Percentiles rank a stretch among this genome's conserved stretches.
Evolutionary conservation across 345 rosid genomes (phyloP).

Genomic region (Gossypium longicalyx): DNA sequence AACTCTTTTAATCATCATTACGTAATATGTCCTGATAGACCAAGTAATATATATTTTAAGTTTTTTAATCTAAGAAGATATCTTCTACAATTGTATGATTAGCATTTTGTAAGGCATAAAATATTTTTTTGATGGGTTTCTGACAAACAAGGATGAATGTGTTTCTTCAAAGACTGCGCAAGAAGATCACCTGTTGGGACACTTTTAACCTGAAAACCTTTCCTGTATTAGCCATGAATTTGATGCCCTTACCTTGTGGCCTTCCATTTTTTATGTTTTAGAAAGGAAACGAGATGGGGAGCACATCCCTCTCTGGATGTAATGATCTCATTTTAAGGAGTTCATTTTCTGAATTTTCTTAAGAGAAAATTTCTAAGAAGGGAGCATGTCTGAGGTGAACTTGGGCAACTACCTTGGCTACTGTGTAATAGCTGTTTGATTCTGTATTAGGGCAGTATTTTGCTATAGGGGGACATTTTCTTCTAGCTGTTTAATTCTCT

Average conservation of each 20-base stretch:
- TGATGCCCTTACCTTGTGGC: neutral
- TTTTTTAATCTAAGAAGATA: neutral
- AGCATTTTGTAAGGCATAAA: neutral
- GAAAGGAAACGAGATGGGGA: neutral
- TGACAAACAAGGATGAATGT: neutral
- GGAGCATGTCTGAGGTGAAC: slow-evolving; percentile 4
- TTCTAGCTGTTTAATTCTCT: neutral
- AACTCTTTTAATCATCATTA: neutral
- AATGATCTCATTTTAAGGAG: neutral
- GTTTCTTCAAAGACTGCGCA: neutral
- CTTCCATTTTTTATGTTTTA: neutral
- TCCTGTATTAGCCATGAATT: neutral
- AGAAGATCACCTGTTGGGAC: neutral
- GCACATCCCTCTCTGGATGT: neutral
- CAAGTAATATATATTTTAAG: neutral
- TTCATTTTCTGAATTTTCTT: neutral
- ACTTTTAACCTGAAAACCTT: neutral
- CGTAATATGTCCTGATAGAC: neutral
- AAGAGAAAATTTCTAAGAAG: neutral
- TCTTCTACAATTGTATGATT: neutral
- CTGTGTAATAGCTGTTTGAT: neutral
- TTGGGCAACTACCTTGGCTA: neutral
- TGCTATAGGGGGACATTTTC: neutral
- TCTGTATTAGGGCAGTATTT: neutral
- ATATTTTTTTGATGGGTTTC: neutral